Conservation (phyloP, 768 basidiomycete species). For the Cystofilobasidium bisporidii region DNA sequence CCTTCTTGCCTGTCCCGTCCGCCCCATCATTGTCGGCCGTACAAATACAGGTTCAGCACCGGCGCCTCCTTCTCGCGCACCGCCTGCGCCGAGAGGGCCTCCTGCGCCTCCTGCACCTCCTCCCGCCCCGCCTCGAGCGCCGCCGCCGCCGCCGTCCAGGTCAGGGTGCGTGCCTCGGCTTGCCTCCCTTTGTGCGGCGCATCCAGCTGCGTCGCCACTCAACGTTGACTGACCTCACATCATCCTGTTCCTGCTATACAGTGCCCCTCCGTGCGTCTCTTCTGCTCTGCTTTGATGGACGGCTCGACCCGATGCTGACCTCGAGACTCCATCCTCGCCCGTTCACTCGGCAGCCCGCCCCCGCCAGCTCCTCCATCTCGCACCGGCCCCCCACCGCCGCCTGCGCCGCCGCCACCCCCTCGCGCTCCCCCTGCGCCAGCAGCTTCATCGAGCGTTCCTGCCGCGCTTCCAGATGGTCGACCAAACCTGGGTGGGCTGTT, state of each 20-base stretch:
- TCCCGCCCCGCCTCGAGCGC: not conserved
- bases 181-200: too few relatives aligned
- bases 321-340: not conserved
- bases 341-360: not conserved
- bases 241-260: too few relatives aligned
- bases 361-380: conserved; percentile 7
- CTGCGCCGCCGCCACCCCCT: conserved; percentile 3
- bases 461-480: not conserved
- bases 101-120: not conserved
- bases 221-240: not conserved
- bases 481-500: conserved; percentile 26
- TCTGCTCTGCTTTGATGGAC: too few relatives aligned
- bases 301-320: not conserved
- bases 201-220: too few relatives aligned
- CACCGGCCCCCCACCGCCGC: not conserved
- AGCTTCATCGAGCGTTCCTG: not conserved
- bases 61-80: conserved; percentile 7
- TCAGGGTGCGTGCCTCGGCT: not conserved
- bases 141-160: not conserved
- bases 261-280: not conserved
- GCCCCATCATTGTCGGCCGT: not conserved
- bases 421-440: not conserved
- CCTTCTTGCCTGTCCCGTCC: not conserved
- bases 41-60: not conserved
- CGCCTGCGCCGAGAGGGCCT: conserved; percentile 21